Evolutionary conservation across 2,329 filamentous ascomycete genomes (phyloP).

Genomic region (Colletotrichum tropicicola): DNA sequence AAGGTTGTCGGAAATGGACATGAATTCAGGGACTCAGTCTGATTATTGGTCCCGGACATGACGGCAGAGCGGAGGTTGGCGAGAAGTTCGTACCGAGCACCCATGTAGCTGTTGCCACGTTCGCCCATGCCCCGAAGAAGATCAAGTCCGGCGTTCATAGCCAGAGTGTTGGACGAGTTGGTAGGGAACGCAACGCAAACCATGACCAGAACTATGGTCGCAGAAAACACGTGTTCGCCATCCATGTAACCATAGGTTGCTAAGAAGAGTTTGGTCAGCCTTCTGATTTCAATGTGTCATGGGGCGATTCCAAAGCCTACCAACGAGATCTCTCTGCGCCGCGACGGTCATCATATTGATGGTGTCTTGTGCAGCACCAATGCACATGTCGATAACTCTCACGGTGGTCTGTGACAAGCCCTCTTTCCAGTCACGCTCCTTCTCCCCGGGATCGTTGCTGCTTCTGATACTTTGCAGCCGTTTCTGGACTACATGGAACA

Average conservation of each 20-base stretch:
- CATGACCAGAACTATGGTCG: slow-evolving; percentile 44
- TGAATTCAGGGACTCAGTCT: background rate
- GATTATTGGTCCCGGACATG: slow-evolving; percentile 27
- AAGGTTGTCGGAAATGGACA: slow-evolving; percentile 5
- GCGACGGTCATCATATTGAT: slow-evolving; percentile 36
- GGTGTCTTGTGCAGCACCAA: slow-evolving; percentile 40
- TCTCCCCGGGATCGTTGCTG: slow-evolving; percentile 18
- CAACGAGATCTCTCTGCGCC: slow-evolving; percentile 51
- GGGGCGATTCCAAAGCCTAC: slow-evolving; percentile 38
- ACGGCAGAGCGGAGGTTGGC: slow-evolving; percentile 38
- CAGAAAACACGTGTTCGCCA: slow-evolving; percentile 43
- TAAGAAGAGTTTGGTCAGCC: slow-evolving; percentile 20
- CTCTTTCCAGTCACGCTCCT: slow-evolving; percentile 30
- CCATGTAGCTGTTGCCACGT: slow-evolving; percentile 60
- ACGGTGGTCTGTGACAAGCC: slow-evolving; percentile 41
- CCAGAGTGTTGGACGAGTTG: slow-evolving; percentile 47
- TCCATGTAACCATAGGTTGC: slow-evolving; percentile 44
- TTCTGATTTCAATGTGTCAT: background rate
- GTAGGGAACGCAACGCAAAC: slow-evolving; percentile 55
- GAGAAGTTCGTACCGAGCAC: slow-evolving; percentile 43
- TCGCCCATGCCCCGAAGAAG: slow-evolving; percentile 60
- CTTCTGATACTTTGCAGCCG: slow-evolving; percentile 30
- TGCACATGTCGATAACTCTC: slow-evolving; percentile 41
- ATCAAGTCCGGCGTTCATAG: slow-evolving; percentile 56
- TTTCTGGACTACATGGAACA: slow-evolving; percentile 41